These are phyloP conservation scores for Microsporum ferrugineum DNA, from an alignment of 2,329 filamentous ascomycete genomes.

Conservation along the genomic window DNA sequence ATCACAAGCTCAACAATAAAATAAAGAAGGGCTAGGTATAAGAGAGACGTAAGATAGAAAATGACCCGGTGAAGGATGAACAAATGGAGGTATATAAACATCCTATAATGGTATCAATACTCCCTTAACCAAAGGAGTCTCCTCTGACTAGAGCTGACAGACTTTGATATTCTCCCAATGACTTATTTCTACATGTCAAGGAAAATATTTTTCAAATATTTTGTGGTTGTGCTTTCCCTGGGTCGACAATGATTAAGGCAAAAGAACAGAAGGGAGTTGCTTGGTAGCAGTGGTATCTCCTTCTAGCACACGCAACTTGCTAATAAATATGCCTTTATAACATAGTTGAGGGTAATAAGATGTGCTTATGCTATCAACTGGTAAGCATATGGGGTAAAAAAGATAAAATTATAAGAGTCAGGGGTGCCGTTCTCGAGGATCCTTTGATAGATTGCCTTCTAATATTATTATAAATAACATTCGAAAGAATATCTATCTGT, in stretches of 20 bases:
- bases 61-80: not conserved
- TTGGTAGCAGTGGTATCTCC: not conserved
- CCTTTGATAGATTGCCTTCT: not conserved
- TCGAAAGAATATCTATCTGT: not conserved
- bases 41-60: not conserved
- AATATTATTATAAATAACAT: constrained; percentile 1
- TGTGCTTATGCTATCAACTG: too few relatives aligned
- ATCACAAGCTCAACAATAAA: not conserved
- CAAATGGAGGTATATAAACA: not conserved
- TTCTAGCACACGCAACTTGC: too few relatives aligned
- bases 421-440: too few relatives aligned
- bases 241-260: not conserved
- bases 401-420: too few relatives aligned
- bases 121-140: not conserved
- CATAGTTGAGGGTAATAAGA: too few relatives aligned
- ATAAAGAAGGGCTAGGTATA: not conserved
- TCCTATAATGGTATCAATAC: not conserved
- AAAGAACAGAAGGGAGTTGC: not conserved
- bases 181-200: too few relatives aligned
- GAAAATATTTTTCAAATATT: too few relatives aligned
- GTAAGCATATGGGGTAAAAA: too few relatives aligned
- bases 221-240: not conserved
- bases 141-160: not conserved
- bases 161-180: not conserved
- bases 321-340: too few relatives aligned